These are phyloP conservation scores for Spergularia marina DNA, from an alignment of 148 eudicot genomes.

Conservation along the genomic window DNA sequence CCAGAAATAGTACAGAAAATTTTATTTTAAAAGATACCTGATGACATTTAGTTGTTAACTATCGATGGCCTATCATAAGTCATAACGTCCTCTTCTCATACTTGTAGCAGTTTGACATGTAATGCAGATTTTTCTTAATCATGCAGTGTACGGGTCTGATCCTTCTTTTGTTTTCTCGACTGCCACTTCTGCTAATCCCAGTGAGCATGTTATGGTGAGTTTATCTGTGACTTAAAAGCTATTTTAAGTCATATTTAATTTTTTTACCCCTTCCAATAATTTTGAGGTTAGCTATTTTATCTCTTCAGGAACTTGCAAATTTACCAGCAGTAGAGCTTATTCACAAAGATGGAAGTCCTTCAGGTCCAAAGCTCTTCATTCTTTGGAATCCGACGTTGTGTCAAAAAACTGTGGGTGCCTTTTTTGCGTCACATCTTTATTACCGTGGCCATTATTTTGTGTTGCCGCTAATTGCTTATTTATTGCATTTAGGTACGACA, in stretches of 20 bases:
- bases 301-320: constrained; percentile 70
- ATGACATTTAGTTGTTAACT: background rate
- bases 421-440: constrained; percentile 19
- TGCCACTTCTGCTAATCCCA: constrained; percentile 91
- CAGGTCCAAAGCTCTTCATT: constrained; percentile 73
- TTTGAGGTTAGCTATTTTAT: background rate
- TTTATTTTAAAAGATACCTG: background rate
- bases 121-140: constrained; percentile 24
- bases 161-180: constrained; percentile 90
- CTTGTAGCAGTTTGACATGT: constrained; percentile 5
- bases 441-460: background rate
- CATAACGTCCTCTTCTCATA: background rate
- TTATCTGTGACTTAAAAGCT: background rate
- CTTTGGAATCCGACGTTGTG: constrained; percentile 95
- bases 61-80: background rate
- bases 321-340: constrained; percentile 70
- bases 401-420: constrained; percentile 53
- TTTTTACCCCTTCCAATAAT: background rate
- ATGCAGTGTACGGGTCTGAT: constrained; percentile 84
- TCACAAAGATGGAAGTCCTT: constrained; percentile 95
- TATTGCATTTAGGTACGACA: constrained; percentile 38
- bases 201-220: constrained; percentile 88
- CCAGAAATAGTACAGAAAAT: background rate
- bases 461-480: background rate
- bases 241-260: no score